Conservation (phyloP, 768 basidiomycete genomes). For the Pulveroboletus sp. region DNA sequence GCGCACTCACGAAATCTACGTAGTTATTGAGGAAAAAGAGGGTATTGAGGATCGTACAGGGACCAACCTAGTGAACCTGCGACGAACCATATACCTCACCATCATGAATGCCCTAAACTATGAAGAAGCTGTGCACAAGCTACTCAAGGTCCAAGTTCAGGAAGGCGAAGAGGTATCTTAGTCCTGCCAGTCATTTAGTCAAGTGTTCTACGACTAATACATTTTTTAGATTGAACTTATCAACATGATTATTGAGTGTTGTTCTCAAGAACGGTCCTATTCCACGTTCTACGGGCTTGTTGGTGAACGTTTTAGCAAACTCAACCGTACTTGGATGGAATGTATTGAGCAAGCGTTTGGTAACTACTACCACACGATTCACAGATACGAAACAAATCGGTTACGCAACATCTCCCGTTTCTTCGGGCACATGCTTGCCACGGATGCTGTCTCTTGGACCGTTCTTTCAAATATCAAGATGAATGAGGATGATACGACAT, state of each 20-base stretch:
- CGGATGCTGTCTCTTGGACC: slow-evolving; percentile 87
- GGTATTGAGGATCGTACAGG: slow-evolving; percentile 94
- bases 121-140: slow-evolving; percentile 98
- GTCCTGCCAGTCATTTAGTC: neutral
- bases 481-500: slow-evolving; percentile 97
- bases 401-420: slow-evolving; percentile 95
- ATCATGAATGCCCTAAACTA: slow-evolving; percentile 99
- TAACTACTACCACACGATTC: slow-evolving; percentile 93
- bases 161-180: slow-evolving; percentile 87
- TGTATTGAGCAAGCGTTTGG: slow-evolving; percentile 81
- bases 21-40: slow-evolving; percentile 72
- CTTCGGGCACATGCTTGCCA: slow-evolving; percentile 87
- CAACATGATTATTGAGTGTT: slow-evolving; percentile 99
- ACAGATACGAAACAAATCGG: slow-evolving; percentile 98
- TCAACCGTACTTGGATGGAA: slow-evolving; percentile 93
- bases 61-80: slow-evolving; percentile 92
- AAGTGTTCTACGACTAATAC: neutral
- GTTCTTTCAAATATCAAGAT: slow-evolving; percentile 81
- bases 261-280: slow-evolving; percentile 98
- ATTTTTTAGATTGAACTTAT: slow-evolving; percentile 77
- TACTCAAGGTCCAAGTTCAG: slow-evolving; percentile 85
- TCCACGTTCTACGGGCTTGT: slow-evolving; percentile 96
- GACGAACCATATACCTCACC: slow-evolving; percentile 91
- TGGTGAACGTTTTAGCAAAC: slow-evolving; percentile 93
- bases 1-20: slow-evolving; percentile 9